Evolutionary conservation across 2,329 filamentous ascomycete species (phyloP).

Genomic region (Aspergillus vadensis): DNA sequence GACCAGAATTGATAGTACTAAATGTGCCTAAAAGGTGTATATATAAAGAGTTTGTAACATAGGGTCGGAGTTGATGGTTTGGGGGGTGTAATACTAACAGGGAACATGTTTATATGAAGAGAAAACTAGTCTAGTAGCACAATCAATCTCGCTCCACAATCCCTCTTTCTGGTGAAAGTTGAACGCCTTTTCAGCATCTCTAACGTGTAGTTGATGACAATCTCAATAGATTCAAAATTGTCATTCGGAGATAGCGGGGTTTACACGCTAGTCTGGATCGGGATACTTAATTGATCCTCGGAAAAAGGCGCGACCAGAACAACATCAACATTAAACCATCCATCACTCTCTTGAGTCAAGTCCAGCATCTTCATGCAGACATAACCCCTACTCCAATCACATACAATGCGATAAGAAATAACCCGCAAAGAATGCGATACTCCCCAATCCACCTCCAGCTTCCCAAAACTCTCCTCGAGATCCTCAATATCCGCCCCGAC

Average conservation of each 20-base stretch:
- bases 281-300: background rate
- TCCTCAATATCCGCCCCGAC: conserved; percentile 30
- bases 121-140: too few species aligned
- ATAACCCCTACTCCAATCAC: background rate
- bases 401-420: conserved; percentile 9
- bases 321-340: background rate
- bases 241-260: too few species aligned
- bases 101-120: too few species aligned
- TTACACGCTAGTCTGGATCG: too few species aligned
- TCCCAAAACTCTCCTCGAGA: conserved; percentile 28
- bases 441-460: conserved; percentile 24
- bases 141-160: too few species aligned
- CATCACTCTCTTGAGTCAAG: background rate
- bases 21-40: background rate
- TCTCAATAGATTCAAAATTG: background rate
- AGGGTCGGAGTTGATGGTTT: background rate
- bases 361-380: background rate
- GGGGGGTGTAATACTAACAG: background rate
- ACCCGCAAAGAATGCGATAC: too few species aligned
- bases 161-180: too few species aligned
- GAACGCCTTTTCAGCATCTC: too few species aligned
- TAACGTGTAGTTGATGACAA: background rate
- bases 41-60: conserved; percentile 7
- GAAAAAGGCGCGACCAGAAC: background rate
- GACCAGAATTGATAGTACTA: background rate